Evolutionary conservation across 2,329 filamentous ascomycete genomes (phyloP).

Genomic region (Diaporthe destruens): DNA sequence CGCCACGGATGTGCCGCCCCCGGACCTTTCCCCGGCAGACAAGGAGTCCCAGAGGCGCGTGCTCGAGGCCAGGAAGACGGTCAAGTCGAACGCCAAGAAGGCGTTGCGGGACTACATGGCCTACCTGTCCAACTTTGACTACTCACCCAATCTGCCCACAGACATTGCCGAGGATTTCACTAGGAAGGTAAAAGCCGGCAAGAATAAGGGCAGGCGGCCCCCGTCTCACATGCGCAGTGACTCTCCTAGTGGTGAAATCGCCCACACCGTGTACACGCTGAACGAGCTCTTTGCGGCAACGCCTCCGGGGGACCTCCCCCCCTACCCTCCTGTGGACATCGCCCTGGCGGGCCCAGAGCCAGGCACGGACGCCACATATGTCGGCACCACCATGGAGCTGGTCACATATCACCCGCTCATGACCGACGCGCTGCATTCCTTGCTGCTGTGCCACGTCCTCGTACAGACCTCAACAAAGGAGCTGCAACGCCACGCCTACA

Average conservation of each 20-base stretch:
- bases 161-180: slow-evolving; percentile 69
- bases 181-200: slow-evolving; percentile 68
- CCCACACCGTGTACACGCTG: slow-evolving; percentile 58
- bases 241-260: slow-evolving; percentile 43
- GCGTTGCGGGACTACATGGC: slow-evolving; percentile 80
- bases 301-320: slow-evolving; percentile 75
- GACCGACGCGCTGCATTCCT: slow-evolving; percentile 80
- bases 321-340: slow-evolving; percentile 68
- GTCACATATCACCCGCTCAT: slow-evolving; percentile 86
- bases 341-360: slow-evolving; percentile 48
- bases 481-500: slow-evolving; percentile 82
- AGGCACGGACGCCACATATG: slow-evolving; percentile 47
- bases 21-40: slow-evolving; percentile 57
- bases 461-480: slow-evolving; percentile 84
- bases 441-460: slow-evolving; percentile 84
- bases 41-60: slow-evolving; percentile 59
- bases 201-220: slow-evolving; percentile 59
- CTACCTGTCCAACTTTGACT: slow-evolving; percentile 81
- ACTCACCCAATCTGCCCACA: slow-evolving; percentile 77
- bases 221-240: slow-evolving; percentile 45
- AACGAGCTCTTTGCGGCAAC: slow-evolving; percentile 78
- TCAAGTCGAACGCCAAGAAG: slow-evolving; percentile 80
- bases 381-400: slow-evolving; percentile 64
- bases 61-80: slow-evolving; percentile 74
- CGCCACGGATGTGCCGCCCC: slow-evolving; percentile 46